Evolutionary conservation across 306 rosid genomes (phyloP).

Genomic region (Acacia melanoxylon): DNA sequence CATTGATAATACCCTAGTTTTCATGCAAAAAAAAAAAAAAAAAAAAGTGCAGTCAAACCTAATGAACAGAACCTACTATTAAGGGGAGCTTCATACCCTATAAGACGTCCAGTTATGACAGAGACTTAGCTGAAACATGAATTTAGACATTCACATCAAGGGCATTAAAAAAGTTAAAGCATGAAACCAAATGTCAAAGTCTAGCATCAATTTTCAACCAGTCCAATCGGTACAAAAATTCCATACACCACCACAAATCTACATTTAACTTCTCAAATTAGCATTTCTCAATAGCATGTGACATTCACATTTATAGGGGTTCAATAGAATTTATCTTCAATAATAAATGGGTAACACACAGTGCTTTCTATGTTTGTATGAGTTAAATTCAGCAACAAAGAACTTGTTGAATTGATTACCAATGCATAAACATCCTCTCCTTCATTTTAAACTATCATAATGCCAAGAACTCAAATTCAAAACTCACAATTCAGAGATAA

Average conservation of each 20-base stretch:
- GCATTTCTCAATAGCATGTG: neutral
- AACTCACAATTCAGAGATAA: neutral
- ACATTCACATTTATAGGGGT: neutral
- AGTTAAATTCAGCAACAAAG: neutral
- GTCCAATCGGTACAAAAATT: neutral
- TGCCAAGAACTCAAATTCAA: neutral
- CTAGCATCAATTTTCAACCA: neutral
- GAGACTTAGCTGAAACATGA: slow-evolving; percentile 11
- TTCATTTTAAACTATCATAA: neutral
- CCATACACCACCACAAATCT: neutral
- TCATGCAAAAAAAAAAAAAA: neutral
- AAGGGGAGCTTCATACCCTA: neutral
- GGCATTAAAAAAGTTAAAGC: neutral
- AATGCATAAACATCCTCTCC: neutral
- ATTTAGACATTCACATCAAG: neutral
- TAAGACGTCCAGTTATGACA: neutral
- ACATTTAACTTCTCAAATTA: neutral
- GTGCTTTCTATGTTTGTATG: neutral
- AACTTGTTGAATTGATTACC: neutral
- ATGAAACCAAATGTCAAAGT: neutral
- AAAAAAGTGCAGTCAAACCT: neutral
- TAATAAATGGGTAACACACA: neutral
- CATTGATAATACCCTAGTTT: neutral
- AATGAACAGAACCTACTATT: neutral
- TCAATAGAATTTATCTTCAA: neutral